Conservation (phyloP, 139 green algal genomes). For the Chlamydomonas sp. region DNA sequence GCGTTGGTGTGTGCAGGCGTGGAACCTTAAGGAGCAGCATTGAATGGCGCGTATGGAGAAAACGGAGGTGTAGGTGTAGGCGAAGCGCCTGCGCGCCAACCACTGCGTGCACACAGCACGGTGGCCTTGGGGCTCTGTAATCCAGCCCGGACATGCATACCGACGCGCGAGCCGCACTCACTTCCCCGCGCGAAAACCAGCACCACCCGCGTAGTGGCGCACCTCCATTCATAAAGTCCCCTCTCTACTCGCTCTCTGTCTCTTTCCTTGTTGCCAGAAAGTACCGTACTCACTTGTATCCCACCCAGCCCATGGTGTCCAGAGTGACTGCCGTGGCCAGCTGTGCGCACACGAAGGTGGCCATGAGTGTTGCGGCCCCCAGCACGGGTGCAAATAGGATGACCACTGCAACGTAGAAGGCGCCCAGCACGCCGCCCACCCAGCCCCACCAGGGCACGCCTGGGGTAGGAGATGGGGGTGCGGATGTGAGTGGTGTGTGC, state of each 20-base stretch:
- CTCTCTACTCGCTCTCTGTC: neutral
- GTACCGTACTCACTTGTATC: neutral
- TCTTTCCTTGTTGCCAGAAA: neutral
- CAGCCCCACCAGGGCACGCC: conserved; percentile 50
- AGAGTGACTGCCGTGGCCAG: conserved; percentile 38
- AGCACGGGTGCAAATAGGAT: conserved; percentile 43
- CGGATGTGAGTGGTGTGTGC: no score
- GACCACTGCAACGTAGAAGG: conserved; percentile 46
- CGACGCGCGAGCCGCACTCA: no score
- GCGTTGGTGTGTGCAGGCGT: no score
- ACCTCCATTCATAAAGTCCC: neutral
- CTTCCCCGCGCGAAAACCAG: no score
- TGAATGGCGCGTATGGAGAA: no score
- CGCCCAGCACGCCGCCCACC: conserved; percentile 41
- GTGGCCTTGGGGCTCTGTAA: no score
- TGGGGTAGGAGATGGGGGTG: neutral
- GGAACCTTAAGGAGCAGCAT: no score
- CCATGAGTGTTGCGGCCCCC: conserved; percentile 43
- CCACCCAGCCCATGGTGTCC: conserved; percentile 31
- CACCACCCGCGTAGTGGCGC: no score
- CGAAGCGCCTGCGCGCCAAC: no score
- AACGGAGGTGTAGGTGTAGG: no score
- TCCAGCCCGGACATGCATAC: no score
- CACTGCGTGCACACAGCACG: no score
- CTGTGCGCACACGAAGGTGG: conserved; percentile 42